A percentile compares a stretch with the other conserved stretches of the same genome.
Evolutionary conservation across 768 basidiomycete species (phyloP).

Genomic region (Baorangia bicolor): DNA sequence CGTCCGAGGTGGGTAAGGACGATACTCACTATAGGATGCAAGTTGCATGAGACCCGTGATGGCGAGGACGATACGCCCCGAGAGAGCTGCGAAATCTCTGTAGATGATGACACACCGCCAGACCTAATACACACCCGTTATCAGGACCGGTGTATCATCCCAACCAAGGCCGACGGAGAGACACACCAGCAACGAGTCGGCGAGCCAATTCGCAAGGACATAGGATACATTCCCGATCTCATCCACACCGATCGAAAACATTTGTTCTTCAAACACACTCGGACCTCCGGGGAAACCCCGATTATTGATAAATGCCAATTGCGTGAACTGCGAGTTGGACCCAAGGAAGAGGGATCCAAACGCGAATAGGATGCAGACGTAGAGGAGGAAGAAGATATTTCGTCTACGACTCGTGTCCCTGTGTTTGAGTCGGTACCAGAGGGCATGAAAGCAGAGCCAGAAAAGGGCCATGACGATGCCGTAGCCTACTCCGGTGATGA

Average conservation of each 20-base stretch:
- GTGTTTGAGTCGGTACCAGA: conserved; percentile 18
- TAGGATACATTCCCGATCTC: conserved; percentile 26
- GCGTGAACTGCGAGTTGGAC: conserved; percentile 30
- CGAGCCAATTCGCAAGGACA: conserved; percentile 30
- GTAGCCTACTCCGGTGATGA: conserved; percentile 28
- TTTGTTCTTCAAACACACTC: conserved; percentile 22
- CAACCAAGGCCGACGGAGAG: neutral
- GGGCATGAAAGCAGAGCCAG: conserved; percentile 22
- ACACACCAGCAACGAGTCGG: conserved; percentile 26
- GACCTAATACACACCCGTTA: conserved; percentile 9
- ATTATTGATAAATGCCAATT: conserved; percentile 30
- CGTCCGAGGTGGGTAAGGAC: neutral
- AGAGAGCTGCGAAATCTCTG: conserved; percentile 15
- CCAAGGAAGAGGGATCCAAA: conserved; percentile 26
- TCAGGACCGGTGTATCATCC: neutral
- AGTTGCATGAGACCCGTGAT: conserved; percentile 26
- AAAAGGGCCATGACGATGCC: conserved; percentile 26
- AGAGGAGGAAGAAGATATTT: conserved; percentile 25
- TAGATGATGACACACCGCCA: conserved; percentile 33
- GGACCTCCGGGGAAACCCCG: conserved; percentile 28
- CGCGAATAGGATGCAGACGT: conserved; percentile 21
- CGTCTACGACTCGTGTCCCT: conserved; percentile 11
- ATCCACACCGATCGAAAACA: conserved; percentile 29
- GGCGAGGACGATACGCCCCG: conserved; percentile 14
- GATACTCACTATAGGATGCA: conserved; percentile 23